Conservation (phyloP, 495 filamentous ascomycete genomes). For the Aspergillus indologenus region DNA sequence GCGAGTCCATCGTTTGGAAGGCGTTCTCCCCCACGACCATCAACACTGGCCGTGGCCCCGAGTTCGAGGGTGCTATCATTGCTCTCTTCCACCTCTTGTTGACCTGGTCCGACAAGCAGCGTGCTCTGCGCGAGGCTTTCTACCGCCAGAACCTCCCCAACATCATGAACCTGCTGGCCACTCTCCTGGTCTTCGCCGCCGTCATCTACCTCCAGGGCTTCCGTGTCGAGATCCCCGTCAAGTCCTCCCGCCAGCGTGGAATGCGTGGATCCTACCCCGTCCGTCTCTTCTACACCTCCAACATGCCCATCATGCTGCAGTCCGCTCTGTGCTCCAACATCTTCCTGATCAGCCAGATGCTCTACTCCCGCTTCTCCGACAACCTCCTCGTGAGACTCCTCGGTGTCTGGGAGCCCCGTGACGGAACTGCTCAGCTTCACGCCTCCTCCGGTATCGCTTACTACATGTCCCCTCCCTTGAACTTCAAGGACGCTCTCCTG, state of each 20-base stretch:
- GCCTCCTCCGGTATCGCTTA: constrained; percentile 91
- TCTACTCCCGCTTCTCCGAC: constrained; percentile 97
- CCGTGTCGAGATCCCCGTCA: constrained; percentile 99
- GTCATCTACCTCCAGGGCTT: constrained; percentile 99
- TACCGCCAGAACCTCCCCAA: constrained; percentile 99
- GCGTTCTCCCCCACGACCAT: constrained; percentile 98
- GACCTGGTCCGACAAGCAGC: constrained; percentile 98
- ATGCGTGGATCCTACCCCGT: constrained; percentile 79
- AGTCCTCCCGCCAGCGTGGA: constrained; percentile 97
- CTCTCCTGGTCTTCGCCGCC: constrained; percentile 86
- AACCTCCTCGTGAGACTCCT: constrained; percentile 95
- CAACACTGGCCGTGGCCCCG: constrained; percentile 97
- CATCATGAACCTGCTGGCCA: constrained; percentile 97
- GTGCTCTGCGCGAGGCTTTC: constrained; percentile 95
- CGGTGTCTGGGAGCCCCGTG: constrained; percentile 97
- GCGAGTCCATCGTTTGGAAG: constrained; percentile 99
- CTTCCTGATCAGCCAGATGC: constrained; percentile 98
- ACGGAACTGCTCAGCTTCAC: constrained; percentile 92
- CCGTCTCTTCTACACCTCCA: constrained; percentile 65
- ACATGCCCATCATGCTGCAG: constrained; percentile 99
- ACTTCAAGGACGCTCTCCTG: constrained; percentile 92
- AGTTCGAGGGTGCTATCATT: constrained; percentile 99
- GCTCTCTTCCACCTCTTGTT: constrained; percentile 97
- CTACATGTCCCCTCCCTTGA: constrained; percentile 98
- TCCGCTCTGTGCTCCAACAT: constrained; percentile 97